phyloP scores from a whole-genome alignment of 192 early-diverging fungal genomes.

The Rhizoclosmatium globosum region DNA sequence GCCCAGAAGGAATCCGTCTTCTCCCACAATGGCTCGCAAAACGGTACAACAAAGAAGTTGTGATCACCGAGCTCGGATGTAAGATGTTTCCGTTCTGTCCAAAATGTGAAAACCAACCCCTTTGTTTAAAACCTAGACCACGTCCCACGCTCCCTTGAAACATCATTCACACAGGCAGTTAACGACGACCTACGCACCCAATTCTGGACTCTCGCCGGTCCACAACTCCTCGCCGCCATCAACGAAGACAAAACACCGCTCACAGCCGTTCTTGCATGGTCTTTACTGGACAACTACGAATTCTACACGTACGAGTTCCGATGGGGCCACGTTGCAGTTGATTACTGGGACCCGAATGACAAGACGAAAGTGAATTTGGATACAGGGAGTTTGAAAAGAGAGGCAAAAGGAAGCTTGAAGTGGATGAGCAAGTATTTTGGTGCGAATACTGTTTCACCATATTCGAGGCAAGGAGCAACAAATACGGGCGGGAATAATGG shows the following conservation, averaged over 20 bases:
- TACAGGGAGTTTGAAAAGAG: conserved; percentile 22
- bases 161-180: conserved; percentile 24
- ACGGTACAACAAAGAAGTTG: conserved; percentile 26
- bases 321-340: conserved; percentile 40
- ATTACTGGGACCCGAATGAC: conserved; percentile 26
- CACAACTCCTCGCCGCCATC: conserved; percentile 14
- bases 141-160: conserved; percentile 10
- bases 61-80: conserved; percentile 25
- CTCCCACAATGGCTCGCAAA: conserved; percentile 11
- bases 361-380: conserved; percentile 25
- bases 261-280: conserved; percentile 40
- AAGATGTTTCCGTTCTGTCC: background rate
- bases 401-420: background rate
- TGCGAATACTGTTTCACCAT: conserved; percentile 18
- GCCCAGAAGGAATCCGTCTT: conserved; percentile 18
- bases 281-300: conserved; percentile 45
- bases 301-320: conserved; percentile 39
- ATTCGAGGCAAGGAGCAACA: background rate
- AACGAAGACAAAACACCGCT: conserved; percentile 33
- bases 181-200: conserved; percentile 31
- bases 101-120: background rate
- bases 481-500: no score
- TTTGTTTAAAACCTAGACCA: conserved; percentile 7
- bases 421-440: conserved; percentile 28
- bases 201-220: conserved; percentile 20